phyloP scores from a whole-genome alignment of 2,329 filamentous ascomycete species.

The Fusarium veterinarium region DNA sequence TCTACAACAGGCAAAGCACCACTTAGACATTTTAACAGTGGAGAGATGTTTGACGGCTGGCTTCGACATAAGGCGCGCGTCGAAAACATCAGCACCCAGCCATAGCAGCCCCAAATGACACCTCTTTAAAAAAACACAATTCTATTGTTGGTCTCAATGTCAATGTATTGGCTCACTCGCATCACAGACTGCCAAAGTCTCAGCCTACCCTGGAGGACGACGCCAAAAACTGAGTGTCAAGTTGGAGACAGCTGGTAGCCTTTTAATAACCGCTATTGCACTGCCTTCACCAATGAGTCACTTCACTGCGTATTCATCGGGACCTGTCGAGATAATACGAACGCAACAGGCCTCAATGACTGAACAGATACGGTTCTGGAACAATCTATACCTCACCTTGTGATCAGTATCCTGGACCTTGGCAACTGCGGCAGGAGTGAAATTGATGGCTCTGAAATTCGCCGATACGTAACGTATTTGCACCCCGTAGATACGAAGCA shows the following conservation, averaged over 20 bases:
- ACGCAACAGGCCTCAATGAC: background rate
- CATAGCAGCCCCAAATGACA: background rate
- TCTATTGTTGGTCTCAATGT: background rate
- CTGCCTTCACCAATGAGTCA: background rate
- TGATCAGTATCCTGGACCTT: background rate
- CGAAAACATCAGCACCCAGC: background rate
- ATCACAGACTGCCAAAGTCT: background rate
- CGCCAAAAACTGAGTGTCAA: background rate
- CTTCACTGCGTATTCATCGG: background rate
- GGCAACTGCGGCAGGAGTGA: background rate
- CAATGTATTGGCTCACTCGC: background rate
- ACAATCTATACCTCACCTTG: background rate
- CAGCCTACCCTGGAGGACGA: background rate
- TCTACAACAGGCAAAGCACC: background rate
- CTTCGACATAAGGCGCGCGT: background rate
- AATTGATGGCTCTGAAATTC: background rate
- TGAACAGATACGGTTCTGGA: slow-evolving; percentile 8
- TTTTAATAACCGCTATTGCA: background rate
- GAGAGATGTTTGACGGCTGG: too few species aligned
- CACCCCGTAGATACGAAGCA: background rate
- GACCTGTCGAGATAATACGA: slow-evolving; percentile 2
- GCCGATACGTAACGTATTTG: background rate
- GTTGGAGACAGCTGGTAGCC: background rate
- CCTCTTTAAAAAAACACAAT: too few species aligned
- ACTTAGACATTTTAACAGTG: background rate